Percentiles rank a stretch among this genome's conserved stretches.
Conservation (phyloP, 2,329 filamentous ascomycete species). For the Trichoderma sp. region DNA sequence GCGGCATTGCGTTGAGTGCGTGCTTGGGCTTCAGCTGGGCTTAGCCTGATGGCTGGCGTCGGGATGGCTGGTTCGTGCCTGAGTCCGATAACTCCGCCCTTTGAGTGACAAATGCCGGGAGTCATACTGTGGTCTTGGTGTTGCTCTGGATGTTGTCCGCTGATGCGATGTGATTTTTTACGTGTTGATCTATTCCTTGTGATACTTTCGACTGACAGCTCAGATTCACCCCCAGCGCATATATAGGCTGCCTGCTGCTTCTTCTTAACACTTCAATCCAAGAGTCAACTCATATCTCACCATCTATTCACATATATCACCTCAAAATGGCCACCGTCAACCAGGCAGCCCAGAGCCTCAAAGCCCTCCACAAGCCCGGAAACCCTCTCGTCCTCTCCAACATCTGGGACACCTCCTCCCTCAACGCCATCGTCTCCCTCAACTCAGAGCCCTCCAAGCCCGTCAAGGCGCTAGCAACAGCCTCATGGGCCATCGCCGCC, state of each 20-base stretch:
- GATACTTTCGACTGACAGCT: neutral
- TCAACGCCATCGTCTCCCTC: slow-evolving; percentile 49
- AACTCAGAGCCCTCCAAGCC: slow-evolving; percentile 42
- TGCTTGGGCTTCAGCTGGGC: neutral
- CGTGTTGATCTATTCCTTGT: neutral
- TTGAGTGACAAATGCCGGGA: neutral
- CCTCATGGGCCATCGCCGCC: slow-evolving; percentile 54
- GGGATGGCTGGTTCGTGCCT: neutral
- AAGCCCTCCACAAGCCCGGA: slow-evolving; percentile 53
- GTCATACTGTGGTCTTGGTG: neutral
- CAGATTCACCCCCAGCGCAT: neutral
- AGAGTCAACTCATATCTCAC: neutral
- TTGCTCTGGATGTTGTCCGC: neutral
- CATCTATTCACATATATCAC: neutral
- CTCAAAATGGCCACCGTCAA: slow-evolving; percentile 32
- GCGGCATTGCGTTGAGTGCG: neutral
- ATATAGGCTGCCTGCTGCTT: neutral
- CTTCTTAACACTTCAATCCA: neutral
- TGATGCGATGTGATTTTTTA: neutral
- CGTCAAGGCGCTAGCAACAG: slow-evolving; percentile 51
- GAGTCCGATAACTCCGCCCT: slow-evolving; percentile 5
- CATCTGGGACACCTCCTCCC: slow-evolving; percentile 56
- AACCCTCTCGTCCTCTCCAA: slow-evolving; percentile 58
- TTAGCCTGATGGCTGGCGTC: neutral
- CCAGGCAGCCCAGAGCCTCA: slow-evolving; percentile 41